Evolutionary conservation across 139 green algal genomes (phyloP).

Genomic region (Tetraselmis striata): DNA sequence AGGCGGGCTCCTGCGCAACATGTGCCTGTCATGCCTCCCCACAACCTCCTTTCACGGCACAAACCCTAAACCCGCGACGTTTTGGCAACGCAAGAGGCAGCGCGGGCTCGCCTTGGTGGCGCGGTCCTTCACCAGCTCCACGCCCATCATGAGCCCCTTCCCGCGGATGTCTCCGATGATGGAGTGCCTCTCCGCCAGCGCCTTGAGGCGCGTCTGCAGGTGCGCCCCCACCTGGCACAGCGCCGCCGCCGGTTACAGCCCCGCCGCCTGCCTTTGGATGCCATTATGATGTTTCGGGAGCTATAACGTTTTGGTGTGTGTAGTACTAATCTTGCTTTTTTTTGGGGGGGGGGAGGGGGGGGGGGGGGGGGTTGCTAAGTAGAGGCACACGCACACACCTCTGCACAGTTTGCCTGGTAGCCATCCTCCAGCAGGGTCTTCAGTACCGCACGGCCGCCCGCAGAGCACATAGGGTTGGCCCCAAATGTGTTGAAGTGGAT

Average conservation of each 20-base stretch:
- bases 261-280: no score
- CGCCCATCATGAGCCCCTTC: slow-evolving; percentile 87
- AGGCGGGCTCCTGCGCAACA: slow-evolving; percentile 78
- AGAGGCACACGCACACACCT: no score
- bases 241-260: neutral
- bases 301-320: no score
- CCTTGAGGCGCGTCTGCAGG: slow-evolving; percentile 42
- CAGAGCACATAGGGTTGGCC: slow-evolving; percentile 88
- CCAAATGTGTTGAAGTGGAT: slow-evolving; percentile 99
- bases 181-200: slow-evolving; percentile 64
- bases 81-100: no score
- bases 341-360: no score
- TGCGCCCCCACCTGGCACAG: slow-evolving; percentile 52
- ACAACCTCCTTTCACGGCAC: no score
- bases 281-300: no score
- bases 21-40: no score
- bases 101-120: no score
- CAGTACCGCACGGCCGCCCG: slow-evolving; percentile 85
- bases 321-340: no score
- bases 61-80: no score
- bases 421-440: slow-evolving; percentile 35
- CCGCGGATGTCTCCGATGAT: slow-evolving; percentile 92
- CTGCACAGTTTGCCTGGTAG: neutral
- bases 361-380: no score
- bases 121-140: slow-evolving; percentile 92